phyloP scores from a whole-genome alignment of 2,329 filamentous ascomycete genomes.

The Botrytis tulipae region DNA sequence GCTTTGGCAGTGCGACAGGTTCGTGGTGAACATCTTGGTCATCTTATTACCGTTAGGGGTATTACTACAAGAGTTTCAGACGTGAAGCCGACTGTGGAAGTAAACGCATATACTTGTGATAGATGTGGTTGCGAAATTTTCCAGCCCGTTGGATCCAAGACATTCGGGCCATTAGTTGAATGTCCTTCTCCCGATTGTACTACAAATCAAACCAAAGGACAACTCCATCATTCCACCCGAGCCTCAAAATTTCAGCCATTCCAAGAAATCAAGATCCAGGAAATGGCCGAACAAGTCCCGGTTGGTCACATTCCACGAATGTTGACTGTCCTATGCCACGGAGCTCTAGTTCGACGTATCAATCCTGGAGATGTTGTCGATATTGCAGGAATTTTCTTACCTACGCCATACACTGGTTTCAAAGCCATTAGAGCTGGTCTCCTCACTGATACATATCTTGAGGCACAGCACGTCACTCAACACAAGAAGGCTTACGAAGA shows the following conservation, averaged over 20 bases:
- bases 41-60: constrained; percentile 89
- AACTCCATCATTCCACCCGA: constrained; percentile 90
- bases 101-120: constrained; percentile 97
- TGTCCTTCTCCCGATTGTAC: constrained; percentile 91
- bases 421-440: constrained; percentile 93
- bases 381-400: constrained; percentile 91
- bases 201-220: constrained; percentile 86
- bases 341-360: constrained; percentile 78
- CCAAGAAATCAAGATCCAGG: constrained; percentile 97
- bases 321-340: constrained; percentile 85
- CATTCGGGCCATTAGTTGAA: constrained; percentile 81
- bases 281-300: constrained; percentile 98
- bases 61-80: constrained; percentile 96
- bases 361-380: constrained; percentile 95
- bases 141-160: constrained; percentile 88
- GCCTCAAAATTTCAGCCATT: constrained; percentile 97
- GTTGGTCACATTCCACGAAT: constrained; percentile 95
- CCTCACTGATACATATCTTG: constrained; percentile 94
- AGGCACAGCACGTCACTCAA: constrained; percentile 89
- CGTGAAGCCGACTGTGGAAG: constrained; percentile 95
- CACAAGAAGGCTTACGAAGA: constrained; percentile 99
- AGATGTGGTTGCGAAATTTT: constrained; percentile 96
- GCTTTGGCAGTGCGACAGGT: constrained; percentile 89
- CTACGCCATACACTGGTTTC: constrained; percentile 98
- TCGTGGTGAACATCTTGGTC: constrained; percentile 86